These are phyloP conservation scores for Hemileccinum impolitum DNA, from an alignment of 768 basidiomycete genomes.

Conservation along the genomic window DNA sequence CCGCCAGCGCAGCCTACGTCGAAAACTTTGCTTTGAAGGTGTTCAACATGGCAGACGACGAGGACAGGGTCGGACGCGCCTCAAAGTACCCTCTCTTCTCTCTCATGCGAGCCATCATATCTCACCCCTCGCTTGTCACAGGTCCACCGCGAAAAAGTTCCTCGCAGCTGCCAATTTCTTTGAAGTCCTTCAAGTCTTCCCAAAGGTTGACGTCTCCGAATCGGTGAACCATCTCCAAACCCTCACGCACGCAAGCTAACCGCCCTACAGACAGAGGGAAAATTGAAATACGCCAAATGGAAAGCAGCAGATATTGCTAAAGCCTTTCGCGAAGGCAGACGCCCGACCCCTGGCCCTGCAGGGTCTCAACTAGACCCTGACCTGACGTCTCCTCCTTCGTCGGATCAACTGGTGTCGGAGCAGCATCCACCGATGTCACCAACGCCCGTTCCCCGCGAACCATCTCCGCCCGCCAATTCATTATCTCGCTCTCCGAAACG, in stretches of 20 bases:
- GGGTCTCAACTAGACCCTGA: conserved; percentile 36
- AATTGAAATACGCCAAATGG: conserved; percentile 95
- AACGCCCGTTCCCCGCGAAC: conserved; percentile 24
- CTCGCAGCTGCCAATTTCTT: conserved; percentile 93
- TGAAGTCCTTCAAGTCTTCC: conserved; percentile 80
- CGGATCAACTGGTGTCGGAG: conserved; percentile 13
- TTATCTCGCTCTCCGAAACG: conserved; percentile 30
- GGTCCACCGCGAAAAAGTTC: conserved; percentile 91
- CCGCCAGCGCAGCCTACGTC: conserved; percentile 82
- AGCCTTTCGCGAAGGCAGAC: conserved; percentile 90
- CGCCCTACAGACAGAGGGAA: conserved; percentile 65
- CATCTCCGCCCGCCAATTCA: conserved; percentile 20
- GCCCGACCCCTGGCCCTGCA: conserved; percentile 77
- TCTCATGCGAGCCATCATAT: not conserved
- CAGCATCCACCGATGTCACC: conserved; percentile 17
- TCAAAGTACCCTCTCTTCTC: conserved; percentile 54
- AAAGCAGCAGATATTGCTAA: conserved; percentile 95
- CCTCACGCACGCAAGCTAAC: conserved; percentile 3
- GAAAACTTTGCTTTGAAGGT: conserved; percentile 93
- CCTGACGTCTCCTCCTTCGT: conserved; percentile 8
- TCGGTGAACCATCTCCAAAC: conserved; percentile 40
- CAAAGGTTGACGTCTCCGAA: conserved; percentile 52
- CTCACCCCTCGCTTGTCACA: conserved; percentile 29
- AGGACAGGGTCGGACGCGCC: conserved; percentile 76
- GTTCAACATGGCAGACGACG: conserved; percentile 87